Evolutionary conservation across 192 early-diverging fungal genomes (phyloP).

Genomic region (Gryganskiella cystojenkinii): DNA sequence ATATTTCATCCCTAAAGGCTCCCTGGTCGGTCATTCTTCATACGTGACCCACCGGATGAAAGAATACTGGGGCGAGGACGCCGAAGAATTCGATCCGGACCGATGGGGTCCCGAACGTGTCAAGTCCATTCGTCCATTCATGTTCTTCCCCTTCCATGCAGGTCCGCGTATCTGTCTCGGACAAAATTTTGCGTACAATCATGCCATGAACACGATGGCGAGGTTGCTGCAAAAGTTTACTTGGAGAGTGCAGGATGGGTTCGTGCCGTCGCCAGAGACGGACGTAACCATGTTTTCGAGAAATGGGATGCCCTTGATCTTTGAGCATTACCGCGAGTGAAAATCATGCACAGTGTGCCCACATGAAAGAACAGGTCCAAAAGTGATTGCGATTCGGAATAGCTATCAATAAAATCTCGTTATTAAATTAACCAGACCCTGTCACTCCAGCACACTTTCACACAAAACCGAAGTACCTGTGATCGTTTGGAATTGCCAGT

Average conservation of each 20-base stretch:
- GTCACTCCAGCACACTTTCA: too few species aligned
- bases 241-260: slow-evolving; percentile 38
- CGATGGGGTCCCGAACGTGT: slow-evolving; percentile 58
- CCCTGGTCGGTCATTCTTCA: slow-evolving; percentile 50
- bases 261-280: slow-evolving; percentile 42
- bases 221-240: slow-evolving; percentile 36
- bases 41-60: slow-evolving; percentile 53
- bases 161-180: slow-evolving; percentile 51
- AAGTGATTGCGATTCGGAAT: too few species aligned
- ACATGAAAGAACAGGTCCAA: too few species aligned
- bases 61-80: slow-evolving; percentile 59
- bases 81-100: slow-evolving; percentile 59
- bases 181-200: slow-evolving; percentile 53
- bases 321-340: slow-evolving; percentile 33
- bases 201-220: slow-evolving; percentile 51
- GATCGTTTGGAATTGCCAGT: too few species aligned
- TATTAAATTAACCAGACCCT: too few species aligned
- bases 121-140: slow-evolving; percentile 49
- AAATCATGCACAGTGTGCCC: too few species aligned
- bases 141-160: slow-evolving; percentile 62
- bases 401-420: too few species aligned
- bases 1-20: slow-evolving; percentile 56
- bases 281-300: slow-evolving; percentile 52
- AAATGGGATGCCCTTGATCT: slow-evolving; percentile 45
- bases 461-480: too few species aligned